phyloP scores from a whole-genome alignment of 306 rosid genomes.

The Vigna angularis region DNA sequence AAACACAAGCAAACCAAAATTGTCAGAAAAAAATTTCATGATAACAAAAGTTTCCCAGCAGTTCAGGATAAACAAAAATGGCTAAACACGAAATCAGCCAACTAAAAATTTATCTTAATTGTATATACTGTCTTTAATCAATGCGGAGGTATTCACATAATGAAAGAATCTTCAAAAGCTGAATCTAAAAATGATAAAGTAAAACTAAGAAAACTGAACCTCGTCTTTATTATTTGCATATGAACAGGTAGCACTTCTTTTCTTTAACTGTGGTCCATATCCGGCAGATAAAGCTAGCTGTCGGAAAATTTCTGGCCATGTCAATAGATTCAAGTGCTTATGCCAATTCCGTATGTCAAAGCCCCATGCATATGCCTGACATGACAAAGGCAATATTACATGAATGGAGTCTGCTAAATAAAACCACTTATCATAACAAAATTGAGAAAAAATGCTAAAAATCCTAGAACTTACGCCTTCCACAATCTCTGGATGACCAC shows the following conservation, averaged over 20 bases:
- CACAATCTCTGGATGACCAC: slow-evolving; percentile 96
- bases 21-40: slow-evolving; percentile 12
- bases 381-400: slow-evolving; percentile 33
- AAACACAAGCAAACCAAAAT: slow-evolving; percentile 29
- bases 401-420: slow-evolving; percentile 7
- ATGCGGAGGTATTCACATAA: slow-evolving; percentile 23
- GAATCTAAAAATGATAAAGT: slow-evolving; percentile 14
- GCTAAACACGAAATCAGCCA: slow-evolving; percentile 8
- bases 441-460: slow-evolving; percentile 19
- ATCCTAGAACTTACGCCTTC: slow-evolving; percentile 75
- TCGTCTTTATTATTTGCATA: slow-evolving; percentile 70
- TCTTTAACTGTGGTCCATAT: slow-evolving; percentile 90
- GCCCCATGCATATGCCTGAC: slow-evolving; percentile 96
- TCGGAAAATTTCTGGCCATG: slow-evolving; percentile 97
- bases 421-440: slow-evolving; percentile 15
- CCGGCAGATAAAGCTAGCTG: slow-evolving; percentile 93
- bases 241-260: slow-evolving; percentile 66
- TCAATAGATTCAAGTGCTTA: slow-evolving; percentile 80
- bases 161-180: slow-evolving; percentile 8
- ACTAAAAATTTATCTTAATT: slow-evolving; percentile 19
- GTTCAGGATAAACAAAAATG: slow-evolving; percentile 22
- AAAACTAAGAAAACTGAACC: slow-evolving; percentile 55
- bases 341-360: slow-evolving; percentile 97
- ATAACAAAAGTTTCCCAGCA: slow-evolving; percentile 35
- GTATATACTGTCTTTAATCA: slow-evolving; percentile 20